A percentile compares a stretch with the other conserved stretches of the same genome.
Conservation (phyloP, 73 alveolate species). For the Halteria grandinella region DNA sequence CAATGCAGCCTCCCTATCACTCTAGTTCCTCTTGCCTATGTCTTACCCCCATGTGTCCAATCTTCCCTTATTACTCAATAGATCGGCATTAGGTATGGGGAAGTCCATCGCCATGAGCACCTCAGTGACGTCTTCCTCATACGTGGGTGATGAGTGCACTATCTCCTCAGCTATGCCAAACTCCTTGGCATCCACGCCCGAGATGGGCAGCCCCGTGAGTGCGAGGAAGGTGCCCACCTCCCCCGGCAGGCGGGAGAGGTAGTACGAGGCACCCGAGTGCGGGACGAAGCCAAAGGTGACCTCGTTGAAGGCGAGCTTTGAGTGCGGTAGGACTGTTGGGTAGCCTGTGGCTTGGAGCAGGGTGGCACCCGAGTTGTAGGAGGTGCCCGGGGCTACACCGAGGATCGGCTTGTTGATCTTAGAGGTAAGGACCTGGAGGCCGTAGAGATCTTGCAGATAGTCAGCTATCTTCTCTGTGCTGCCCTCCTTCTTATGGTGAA, state of each 20-base stretch:
- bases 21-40: too few species aligned
- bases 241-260: slow-evolving; percentile 67
- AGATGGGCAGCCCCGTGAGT: slow-evolving; percentile 60
- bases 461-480: slow-evolving; percentile 20
- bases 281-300: slow-evolving; percentile 67
- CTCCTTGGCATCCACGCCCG: slow-evolving; percentile 56
- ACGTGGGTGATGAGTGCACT: background rate
- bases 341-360: slow-evolving; percentile 52
- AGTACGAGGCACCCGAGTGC: slow-evolving; percentile 68
- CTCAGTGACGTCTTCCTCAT: background rate
- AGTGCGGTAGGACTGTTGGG: slow-evolving; percentile 13
- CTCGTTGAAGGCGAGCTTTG: slow-evolving; percentile 54
- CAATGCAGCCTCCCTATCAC: too few species aligned
- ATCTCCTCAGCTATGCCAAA: slow-evolving; percentile 1
- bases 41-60: background rate
- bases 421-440: slow-evolving; percentile 31
- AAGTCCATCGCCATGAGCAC: background rate
- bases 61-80: background rate
- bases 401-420: slow-evolving; percentile 50
- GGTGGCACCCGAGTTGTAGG: slow-evolving; percentile 62
- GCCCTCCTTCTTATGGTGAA: slow-evolving; percentile 11
- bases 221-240: slow-evolving; percentile 74
- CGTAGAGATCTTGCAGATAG: slow-evolving; percentile 18
- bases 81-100: slow-evolving; percentile 10
- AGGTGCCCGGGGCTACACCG: slow-evolving; percentile 43